phyloP scores from a whole-genome alignment of 345 rosid genomes.

The Durio zibethinus region DNA sequence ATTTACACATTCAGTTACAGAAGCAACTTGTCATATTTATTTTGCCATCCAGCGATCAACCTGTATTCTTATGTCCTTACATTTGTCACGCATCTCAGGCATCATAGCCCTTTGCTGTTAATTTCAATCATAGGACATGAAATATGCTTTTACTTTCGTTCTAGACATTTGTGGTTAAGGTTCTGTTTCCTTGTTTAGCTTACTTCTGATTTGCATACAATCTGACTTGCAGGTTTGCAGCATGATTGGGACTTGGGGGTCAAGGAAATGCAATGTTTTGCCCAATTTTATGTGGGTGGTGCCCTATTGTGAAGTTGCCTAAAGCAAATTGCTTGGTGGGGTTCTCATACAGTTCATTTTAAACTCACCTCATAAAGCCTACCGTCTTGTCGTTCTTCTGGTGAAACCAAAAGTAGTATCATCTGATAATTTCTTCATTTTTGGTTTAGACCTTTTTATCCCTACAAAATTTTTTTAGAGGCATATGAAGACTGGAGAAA shows the following conservation, averaged over 20 bases:
- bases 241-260: neutral
- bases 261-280: neutral
- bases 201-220: neutral
- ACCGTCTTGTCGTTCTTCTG: neutral
- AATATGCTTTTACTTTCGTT: neutral
- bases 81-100: neutral
- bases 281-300: neutral
- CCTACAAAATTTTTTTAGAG: neutral
- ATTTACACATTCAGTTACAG: neutral
- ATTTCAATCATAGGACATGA: neutral
- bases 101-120: neutral
- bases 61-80: neutral
- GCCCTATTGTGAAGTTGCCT: too few species aligned
- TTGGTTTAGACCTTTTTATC: too few species aligned
- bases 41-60: neutral
- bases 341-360: neutral
- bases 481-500: neutral
- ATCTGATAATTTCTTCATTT: neutral
- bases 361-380: neutral
- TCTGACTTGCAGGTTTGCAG: neutral
- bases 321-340: neutral
- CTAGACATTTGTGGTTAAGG: neutral
- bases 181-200: neutral
- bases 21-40: neutral
- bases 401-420: neutral